These are phyloP conservation scores for Wickerhamomyces rabaulensis DNA, from an alignment of 805 yeast genomes.

Conservation along the genomic window DNA sequence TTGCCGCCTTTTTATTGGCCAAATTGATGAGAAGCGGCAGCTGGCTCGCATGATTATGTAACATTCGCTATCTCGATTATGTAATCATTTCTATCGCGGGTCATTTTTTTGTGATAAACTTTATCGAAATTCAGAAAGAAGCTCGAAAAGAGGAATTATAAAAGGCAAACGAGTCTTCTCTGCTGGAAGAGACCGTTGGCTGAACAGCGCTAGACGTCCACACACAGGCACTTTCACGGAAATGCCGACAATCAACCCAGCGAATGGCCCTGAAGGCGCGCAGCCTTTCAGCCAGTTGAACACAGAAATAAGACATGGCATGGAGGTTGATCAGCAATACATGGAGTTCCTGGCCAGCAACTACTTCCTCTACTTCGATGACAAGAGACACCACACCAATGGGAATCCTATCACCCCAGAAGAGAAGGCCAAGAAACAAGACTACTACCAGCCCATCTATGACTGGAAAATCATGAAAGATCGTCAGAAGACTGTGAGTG, in stretches of 20 bases:
- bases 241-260: not conserved
- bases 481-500: constrained; percentile 87
- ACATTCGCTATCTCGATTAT: not conserved
- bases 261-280: constrained; percentile 4
- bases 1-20: too few species aligned
- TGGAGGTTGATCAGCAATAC: constrained; percentile 58
- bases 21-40: too few species aligned
- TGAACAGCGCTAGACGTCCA: not conserved
- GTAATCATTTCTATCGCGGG: not conserved
- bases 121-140: not conserved
- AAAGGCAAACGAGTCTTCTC: not conserved
- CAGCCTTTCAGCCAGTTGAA: constrained; percentile 34
- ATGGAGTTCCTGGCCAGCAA: constrained; percentile 53
- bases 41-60: too few species aligned
- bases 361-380: constrained; percentile 82
- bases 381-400: constrained; percentile 86
- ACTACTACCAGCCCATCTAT: constrained; percentile 61
- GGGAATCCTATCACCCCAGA: constrained; percentile 70
- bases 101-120: not conserved
- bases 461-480: constrained; percentile 94
- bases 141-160: not conserved
- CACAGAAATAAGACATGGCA: constrained; percentile 62
- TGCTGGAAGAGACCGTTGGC: not conserved
- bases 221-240: not conserved
- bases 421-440: constrained; percentile 39